A percentile compares a stretch with the other conserved stretches of the same genome.
Conservation (phyloP, 192 early-diverging fungal species). For the Rhizophagus clarus region DNA sequence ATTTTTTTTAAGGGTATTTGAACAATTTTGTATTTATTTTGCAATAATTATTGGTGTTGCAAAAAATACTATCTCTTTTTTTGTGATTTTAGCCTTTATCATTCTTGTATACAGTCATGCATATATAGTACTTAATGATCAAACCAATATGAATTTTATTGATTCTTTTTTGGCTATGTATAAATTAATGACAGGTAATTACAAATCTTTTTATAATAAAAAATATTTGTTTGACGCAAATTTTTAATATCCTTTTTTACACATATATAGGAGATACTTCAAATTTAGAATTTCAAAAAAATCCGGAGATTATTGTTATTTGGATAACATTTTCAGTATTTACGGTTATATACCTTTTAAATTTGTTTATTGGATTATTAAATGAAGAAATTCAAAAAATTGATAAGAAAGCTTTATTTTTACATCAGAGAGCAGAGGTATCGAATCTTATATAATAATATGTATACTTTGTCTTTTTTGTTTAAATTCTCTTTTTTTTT, state of each 20-base stretch:
- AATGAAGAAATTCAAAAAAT: neutral
- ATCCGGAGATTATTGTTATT: neutral
- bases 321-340: neutral
- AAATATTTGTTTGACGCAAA: neutral
- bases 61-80: neutral
- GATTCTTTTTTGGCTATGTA: neutral
- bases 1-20: neutral
- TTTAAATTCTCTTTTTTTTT: too few relatives aligned
- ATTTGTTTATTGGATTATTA: conserved; percentile 23
- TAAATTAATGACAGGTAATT: neutral
- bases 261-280: neutral
- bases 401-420: neutral
- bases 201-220: too few relatives aligned
- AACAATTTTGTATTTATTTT: conserved; percentile 9
- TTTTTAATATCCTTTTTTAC: neutral
- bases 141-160: conserved; percentile 2
- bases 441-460: neutral
- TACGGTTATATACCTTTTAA: neutral
- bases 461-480: neutral
- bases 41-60: conserved; percentile 12
- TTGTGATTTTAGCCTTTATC: neutral
- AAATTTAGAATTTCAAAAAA: neutral
- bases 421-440: conserved; percentile 11
- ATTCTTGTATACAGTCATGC: conserved; percentile 6
- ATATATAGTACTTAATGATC: neutral